These are phyloP conservation scores for Penicillium sp. DNA, from an alignment of 2,329 filamentous ascomycete genomes.

Conservation along the genomic window DNA sequence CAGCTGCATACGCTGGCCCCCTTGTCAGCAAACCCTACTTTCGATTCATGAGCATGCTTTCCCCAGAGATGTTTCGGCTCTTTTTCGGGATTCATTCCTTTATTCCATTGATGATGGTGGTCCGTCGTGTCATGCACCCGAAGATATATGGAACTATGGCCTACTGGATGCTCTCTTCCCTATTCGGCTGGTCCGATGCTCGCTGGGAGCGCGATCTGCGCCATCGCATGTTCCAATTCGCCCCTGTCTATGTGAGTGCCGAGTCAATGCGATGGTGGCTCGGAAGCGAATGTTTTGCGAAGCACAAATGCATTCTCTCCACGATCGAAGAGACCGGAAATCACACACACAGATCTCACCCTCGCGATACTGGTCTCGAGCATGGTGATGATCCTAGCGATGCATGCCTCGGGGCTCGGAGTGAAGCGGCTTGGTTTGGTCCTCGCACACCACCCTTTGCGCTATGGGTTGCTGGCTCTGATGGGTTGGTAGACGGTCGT, in stretches of 20 bases:
- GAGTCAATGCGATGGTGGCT: slow-evolving; percentile 97
- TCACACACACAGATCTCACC: slow-evolving; percentile 21
- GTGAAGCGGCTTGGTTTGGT: slow-evolving; percentile 71
- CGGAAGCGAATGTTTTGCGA: slow-evolving; percentile 75
- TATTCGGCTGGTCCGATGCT: slow-evolving; percentile 80
- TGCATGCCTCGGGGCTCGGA: slow-evolving; percentile 14
- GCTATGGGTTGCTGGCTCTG: slow-evolving; percentile 77
- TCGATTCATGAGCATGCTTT: slow-evolving; percentile 80
- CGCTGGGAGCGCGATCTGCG: slow-evolving; percentile 78
- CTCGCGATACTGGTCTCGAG: slow-evolving; percentile 2
- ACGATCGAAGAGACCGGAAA: slow-evolving; percentile 59
- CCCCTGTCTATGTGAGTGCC: slow-evolving; percentile 81
- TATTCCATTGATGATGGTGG: slow-evolving; percentile 87
- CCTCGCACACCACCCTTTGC: slow-evolving; percentile 73
- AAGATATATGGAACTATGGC: slow-evolving; percentile 71
- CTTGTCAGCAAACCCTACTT: slow-evolving; percentile 83
- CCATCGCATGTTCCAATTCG: slow-evolving; percentile 83
- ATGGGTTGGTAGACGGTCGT: slow-evolving; percentile 76
- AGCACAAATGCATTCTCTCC: slow-evolving; percentile 78
- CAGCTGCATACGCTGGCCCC: slow-evolving; percentile 82
- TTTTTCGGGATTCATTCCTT: slow-evolving; percentile 91
- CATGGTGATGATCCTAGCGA: slow-evolving; percentile 16
- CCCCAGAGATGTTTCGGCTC: slow-evolving; percentile 66
- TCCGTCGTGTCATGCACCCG: slow-evolving; percentile 62
- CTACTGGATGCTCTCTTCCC: slow-evolving; percentile 80